phyloP scores from a whole-genome alignment of 306 rosid genomes.

The Malus sylvestris region DNA sequence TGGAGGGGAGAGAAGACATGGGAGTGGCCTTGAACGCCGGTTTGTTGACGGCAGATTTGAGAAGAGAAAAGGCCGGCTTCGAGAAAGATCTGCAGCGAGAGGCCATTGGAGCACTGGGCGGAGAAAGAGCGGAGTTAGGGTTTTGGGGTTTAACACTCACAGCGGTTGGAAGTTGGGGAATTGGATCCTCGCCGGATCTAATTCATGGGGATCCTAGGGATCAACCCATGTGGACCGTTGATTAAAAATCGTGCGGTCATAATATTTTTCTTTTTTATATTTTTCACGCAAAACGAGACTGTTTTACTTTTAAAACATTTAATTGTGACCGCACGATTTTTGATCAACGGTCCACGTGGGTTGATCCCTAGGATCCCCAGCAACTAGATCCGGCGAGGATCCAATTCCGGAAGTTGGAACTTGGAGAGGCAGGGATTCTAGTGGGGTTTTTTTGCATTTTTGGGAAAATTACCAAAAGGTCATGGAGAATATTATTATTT shows the following conservation, averaged over 20 bases:
- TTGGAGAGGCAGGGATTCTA: neutral
- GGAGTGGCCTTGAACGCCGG: slow-evolving; percentile 31
- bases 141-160: neutral
- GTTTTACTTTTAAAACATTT: too few relatives aligned
- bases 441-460: slow-evolving; percentile 26
- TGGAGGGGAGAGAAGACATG: slow-evolving; percentile 34
- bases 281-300: too few relatives aligned
- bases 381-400: too few relatives aligned
- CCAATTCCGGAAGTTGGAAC: too few relatives aligned
- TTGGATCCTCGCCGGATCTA: too few relatives aligned
- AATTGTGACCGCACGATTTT: too few relatives aligned
- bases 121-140: neutral
- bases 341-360: too few relatives aligned
- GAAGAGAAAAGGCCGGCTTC: slow-evolving; percentile 44
- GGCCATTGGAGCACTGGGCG: slow-evolving; percentile 45
- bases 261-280: too few relatives aligned
- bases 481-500: neutral
- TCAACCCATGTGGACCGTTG: too few relatives aligned
- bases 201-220: too few relatives aligned
- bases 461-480: neutral
- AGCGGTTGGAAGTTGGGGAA: neutral
- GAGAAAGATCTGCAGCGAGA: slow-evolving; percentile 69
- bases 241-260: too few relatives aligned
- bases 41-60: slow-evolving; percentile 44
- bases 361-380: too few relatives aligned